Evolutionary conservation across 805 yeast genomes (phyloP).

Genomic region (Wickerhamomyces rabaulensis): DNA sequence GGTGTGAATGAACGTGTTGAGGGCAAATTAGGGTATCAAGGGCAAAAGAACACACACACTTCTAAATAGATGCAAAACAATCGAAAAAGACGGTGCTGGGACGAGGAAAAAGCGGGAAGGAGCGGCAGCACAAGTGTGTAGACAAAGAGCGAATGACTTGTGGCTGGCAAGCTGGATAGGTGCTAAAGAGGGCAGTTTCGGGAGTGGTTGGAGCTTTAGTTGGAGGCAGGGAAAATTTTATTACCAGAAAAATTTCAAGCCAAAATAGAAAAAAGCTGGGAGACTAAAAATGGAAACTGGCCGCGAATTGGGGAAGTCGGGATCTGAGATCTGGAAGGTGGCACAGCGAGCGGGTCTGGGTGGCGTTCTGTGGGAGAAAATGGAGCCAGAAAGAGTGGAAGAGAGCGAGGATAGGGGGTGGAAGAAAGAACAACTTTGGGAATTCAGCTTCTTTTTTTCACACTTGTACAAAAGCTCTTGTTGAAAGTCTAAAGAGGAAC

Average conservation of each 20-base stretch:
- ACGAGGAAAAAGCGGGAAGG: background rate
- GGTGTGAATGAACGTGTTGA: background rate
- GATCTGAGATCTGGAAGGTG: no score
- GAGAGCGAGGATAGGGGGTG: no score
- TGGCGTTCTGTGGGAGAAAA: no score
- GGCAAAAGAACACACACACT: background rate
- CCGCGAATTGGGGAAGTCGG: background rate
- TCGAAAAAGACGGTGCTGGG: background rate
- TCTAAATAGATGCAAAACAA: background rate
- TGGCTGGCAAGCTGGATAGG: background rate
- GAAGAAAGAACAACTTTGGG: background rate
- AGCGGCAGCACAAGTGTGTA: background rate
- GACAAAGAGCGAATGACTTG: background rate
- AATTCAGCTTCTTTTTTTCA: background rate
- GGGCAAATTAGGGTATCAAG: background rate
- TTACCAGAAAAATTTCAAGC: background rate
- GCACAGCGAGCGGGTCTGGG: no score
- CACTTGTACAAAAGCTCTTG: background rate
- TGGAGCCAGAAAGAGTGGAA: no score
- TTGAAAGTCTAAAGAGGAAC: background rate
- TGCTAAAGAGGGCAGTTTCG: no score
- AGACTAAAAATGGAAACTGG: background rate
- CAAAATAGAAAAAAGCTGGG: background rate
- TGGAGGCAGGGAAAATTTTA: background rate
- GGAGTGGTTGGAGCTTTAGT: no score